Base-by-base conservation (phyloP, 345 rosid species). In the Clarkia xantiana region DNA sequence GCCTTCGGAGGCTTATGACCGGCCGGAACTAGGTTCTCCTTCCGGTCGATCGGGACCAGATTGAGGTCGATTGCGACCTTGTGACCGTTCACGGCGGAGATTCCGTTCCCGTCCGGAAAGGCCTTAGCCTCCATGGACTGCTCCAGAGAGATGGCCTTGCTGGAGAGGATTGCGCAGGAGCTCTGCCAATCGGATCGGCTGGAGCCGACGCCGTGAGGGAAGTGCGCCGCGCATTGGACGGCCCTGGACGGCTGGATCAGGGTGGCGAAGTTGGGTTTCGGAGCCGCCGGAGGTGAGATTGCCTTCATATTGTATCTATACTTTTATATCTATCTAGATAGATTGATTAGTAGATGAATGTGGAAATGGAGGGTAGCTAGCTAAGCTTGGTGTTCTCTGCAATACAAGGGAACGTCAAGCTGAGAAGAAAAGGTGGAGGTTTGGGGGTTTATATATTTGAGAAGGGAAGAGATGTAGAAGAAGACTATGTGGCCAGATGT, bases 101-200 rank as follows among this genome's bases (percentile, higher is more conserved):
- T 51, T 9, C 68, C 71, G 13, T 65, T 72, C 8, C 36, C 36
- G 5, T 5, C 36, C 36, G 6, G 36, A 29, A 29, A 29, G 15
- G 82, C 65, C 16, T 67, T 52, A 56, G 51, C 49, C 14, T 42
- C 49, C 9, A 14, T 18, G 5, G 73, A 59, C 10, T 74, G 78
- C 17, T 77, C 72, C 4, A 65, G 82, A 13, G 81, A 52, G 5
- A 55, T 58, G 14, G 70, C 85, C 55, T 82, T 86, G 62, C 93
- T 70, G 3, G 94, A 63, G 3, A 86, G 68, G 55, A 86, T 82
- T 11, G 95, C 93, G 51, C 86, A 86, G 14, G 94, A 76, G 67
- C 86, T 86, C 51, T 71, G 89, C 95, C 89, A 86, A 61, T 86
- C 86, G 34, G 84, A 53, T 13, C 71, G 71, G 61, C 45, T 70